Conservation (phyloP, 768 basidiomycete genomes). For the Russula griseocarnosa region DNA sequence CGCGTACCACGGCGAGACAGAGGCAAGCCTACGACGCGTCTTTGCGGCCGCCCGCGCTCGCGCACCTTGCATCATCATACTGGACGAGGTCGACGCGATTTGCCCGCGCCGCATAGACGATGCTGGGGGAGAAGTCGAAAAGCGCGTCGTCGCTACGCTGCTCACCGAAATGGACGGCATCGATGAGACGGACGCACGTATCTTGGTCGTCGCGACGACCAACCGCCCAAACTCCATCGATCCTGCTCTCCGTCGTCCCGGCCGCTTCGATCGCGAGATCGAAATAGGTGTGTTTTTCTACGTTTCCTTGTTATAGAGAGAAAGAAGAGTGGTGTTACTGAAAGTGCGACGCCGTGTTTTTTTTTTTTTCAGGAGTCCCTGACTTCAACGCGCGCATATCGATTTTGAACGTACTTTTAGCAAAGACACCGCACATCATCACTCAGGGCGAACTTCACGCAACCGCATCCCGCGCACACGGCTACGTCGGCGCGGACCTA, state of each 20-base stretch:
- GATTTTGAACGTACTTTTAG: conserved; percentile 81
- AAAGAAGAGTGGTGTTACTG: neutral
- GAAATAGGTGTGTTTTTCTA: conserved; percentile 67
- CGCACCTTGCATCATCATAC: conserved; percentile 87
- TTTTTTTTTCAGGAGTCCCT: conserved; percentile 67
- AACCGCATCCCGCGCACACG: conserved; percentile 79
- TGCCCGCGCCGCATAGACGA: conserved; percentile 88
- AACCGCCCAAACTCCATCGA: conserved; percentile 95
- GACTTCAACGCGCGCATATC: conserved; percentile 78
- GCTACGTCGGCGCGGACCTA: conserved; percentile 96
- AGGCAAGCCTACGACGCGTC: conserved; percentile 82
- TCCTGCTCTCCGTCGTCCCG: conserved; percentile 84
- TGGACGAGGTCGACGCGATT: conserved; percentile 95
- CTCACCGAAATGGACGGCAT: conserved; percentile 94
- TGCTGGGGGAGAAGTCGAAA: conserved; percentile 92
- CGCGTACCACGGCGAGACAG: conserved; percentile 96
- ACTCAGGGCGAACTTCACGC: conserved; percentile 53
- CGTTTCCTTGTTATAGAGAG: conserved; percentile 3
- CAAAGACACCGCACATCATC: conserved; percentile 75
- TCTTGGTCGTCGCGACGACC: conserved; percentile 95
- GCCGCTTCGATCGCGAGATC: conserved; percentile 90
- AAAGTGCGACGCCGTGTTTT: neutral
- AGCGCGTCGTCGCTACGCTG: conserved; percentile 90
- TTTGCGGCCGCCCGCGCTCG: conserved; percentile 78
- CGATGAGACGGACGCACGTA: conserved; percentile 53